Evolutionary conservation across 2,329 filamentous ascomycete genomes (phyloP), one percentile per base, ranked within the genome.

Genomic region (Colletotrichum salicis): DNA sequence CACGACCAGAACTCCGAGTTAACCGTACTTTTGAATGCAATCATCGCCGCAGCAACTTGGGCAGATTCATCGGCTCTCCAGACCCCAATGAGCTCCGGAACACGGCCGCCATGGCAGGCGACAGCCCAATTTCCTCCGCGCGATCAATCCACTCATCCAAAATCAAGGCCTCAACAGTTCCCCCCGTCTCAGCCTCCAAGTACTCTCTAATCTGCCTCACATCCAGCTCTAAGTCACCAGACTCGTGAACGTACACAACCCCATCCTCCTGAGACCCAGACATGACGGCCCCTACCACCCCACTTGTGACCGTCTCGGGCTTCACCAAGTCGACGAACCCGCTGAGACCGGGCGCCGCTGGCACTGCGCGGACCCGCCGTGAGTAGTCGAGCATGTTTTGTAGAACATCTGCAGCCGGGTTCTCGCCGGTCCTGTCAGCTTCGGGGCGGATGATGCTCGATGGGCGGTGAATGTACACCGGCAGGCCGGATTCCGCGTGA

Each of bases 391-490:
- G 51, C 51, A 54, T 54, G 22, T 54, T 54, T 11, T 54, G 51
- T 7, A 54, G 12, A 2, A 54, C 51, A 54, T 54, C 51, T 15
- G 51, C 51, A 6, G 51, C 51, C 51, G 51, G 51, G 51, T 54
- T 54, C 51, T 54, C 51, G 22, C 51, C 51, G 7, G 51, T 54
- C 13, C 51, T 54, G 51, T 54, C 51, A 22, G 24, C 22, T 24
- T 54, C 51, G 6, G 51, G 51, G 13, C 51, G 51, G 22, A 54
- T 24, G 15, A 64, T 64, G 51, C 19, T 64, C 5, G 62, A 75
- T 24, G 75, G 78, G 7, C 79, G 76, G 55, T 82, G 78, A 5
- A 82, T 76, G 5, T 61, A 65, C 2, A 80, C 75, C 0, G 75
- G 75, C 7, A 78, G 52, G 12, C 72, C 74, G 24, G 66, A 65